Conservation (phyloP, 2,329 filamentous ascomycete genomes). For the Rhinocladiella mackenziei region DNA sequence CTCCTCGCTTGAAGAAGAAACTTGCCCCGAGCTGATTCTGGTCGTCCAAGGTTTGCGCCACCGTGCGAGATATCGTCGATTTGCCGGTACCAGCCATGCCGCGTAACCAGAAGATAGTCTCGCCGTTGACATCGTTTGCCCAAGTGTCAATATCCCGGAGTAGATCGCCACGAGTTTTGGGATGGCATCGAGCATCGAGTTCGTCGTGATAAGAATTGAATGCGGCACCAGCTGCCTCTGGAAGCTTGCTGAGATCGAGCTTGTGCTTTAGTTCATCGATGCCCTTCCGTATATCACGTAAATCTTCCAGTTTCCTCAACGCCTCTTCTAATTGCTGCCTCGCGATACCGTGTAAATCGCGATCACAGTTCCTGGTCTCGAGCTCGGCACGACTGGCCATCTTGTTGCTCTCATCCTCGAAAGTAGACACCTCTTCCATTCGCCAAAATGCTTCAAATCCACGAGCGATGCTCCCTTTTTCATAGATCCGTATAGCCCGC, state of each 20-base stretch:
- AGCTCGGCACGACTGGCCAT: constrained; percentile 3
- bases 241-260: constrained; percentile 21
- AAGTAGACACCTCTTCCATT: constrained; percentile 4
- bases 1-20: constrained; percentile 41
- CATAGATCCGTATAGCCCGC: constrained; percentile 14
- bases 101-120: constrained; percentile 38
- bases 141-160: constrained; percentile 6
- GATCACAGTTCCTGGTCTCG: constrained; percentile 12
- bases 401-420: constrained; percentile 8
- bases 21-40: constrained; percentile 12
- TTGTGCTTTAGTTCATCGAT: constrained; percentile 15
- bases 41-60: constrained; percentile 25
- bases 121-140: constrained; percentile 6
- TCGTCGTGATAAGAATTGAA: constrained; percentile 14
- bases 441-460: constrained; percentile 6
- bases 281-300: constrained; percentile 1
- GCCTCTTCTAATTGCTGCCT: neutral
- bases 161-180: constrained; percentile 13
- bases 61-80: constrained; percentile 37
- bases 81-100: constrained; percentile 39
- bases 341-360: neutral
- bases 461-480: constrained; percentile 3
- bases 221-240: constrained; percentile 12
- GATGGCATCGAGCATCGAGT: constrained; percentile 11
- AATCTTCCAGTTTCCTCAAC: constrained; percentile 1